Base-by-base conservation (phyloP, 2,329 filamentous ascomycete species). In the Esteya vermicola region DNA sequence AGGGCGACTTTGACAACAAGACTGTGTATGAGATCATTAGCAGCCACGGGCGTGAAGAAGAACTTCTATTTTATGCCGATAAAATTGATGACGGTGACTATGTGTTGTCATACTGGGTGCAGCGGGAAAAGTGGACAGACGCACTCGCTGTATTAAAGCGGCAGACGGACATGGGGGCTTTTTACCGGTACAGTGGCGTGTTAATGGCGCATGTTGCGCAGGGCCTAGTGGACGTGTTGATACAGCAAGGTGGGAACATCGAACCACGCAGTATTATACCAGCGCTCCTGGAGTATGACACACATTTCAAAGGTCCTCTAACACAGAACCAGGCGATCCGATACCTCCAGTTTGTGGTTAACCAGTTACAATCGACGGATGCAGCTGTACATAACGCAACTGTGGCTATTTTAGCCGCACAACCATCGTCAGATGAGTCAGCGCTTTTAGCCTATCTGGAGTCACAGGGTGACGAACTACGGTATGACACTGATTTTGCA, bases 131-230 rank as follows among this genome's bases (percentile, higher is more conserved):
- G 50, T 98, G 91, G 91, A 62, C 66, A 5, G 86, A 95, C 51
- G 85, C 86, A 3, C 66, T 98, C 48, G 74, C 76, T 41, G 86
- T 96, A 31, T 68, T 98, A 39, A 93, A 95, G 63, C 86, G 83
- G 58, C 91, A 98, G 60, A 93, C 80, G 6, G 83, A 93, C 38
- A 75, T 85, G 0, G 85, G 93, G 38, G 84, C 93, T 34, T 98
- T 96, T 61, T 96, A 96, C 65, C 81, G 85, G 47, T 95, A 96
- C 58, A 91, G 85, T 64, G 94, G 81, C 52, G 88, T 96, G n/a
- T 71, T 98, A 36, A 94, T 98, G 81, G 81, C 78, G 14, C 84
- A 95, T 54, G 79, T 79, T 4, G 77, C 89, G 0, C 72, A 80
- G 6, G 88, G 93, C 39, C 67, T 93, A 20, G 82, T 96, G n/a